Evolutionary conservation across 331 rosid species (phyloP), one percentile per base, ranked within the genome.

Genomic region (Dryas integrifolia): DNA sequence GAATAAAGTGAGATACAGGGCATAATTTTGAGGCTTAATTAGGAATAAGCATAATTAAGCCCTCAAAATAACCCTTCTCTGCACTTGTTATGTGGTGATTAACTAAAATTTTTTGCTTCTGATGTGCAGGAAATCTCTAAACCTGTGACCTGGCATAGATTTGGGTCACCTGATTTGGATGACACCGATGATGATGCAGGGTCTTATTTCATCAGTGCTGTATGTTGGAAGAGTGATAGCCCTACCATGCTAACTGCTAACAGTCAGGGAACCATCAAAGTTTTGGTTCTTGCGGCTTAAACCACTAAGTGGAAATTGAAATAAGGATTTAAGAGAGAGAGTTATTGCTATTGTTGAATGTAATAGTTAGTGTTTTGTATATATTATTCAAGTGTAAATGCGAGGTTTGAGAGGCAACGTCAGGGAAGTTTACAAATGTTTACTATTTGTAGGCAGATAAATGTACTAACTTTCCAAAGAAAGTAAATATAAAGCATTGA

Each of bases 261-360:
- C 72, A 95, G 99, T 80, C 96, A 86, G 79, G 97, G 99, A 79
- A 95, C 96, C 68, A 95, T 95, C 50, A 91, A 95, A 76, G 99
- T 95, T 41, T 79, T 95, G 76, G 90, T 95, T 83, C 96, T 95
- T 79, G 99, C 97, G 5, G 89, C 91, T n/a, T 95, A 74, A 84
- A 69, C 40, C 18, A 48, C 21, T n/a, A 2, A 16, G 39, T 49
- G 30, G 49, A 58, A 26, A 47, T 3, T n/a, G 7, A 40, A 67
- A 66, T 5, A 40, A 67, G 13, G 59, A 4, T n/a, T 1, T 1
- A 1, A 52, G 51, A 40, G 9, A 41, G 5, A 69, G 14, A 1
- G 63, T 10, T 52, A 62, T 55, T 41, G 13, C 41, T 4, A 40
- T 4, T 7, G 50, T 40, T 4, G 45, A 51, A 16, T 69, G 0